Evolutionary conservation across 345 rosid genomes (phyloP).

Genomic region (Lepidium africanum): DNA sequence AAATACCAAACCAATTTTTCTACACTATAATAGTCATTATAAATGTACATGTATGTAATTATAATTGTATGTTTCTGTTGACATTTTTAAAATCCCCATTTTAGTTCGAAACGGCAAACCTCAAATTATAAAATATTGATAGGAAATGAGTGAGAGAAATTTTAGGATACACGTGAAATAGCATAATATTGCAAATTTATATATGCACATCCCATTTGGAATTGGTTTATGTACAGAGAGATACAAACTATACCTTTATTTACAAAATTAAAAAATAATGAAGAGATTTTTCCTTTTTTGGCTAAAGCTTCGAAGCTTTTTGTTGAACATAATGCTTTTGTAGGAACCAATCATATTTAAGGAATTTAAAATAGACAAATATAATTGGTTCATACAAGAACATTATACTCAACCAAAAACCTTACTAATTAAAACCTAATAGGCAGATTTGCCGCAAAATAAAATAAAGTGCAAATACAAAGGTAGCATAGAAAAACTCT

Average conservation of each 20-base stretch:
- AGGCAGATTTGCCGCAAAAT: background rate
- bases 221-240: background rate
- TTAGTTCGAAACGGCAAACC: too few relatives aligned
- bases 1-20: constrained; percentile 2
- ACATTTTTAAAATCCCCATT: background rate
- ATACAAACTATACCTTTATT: background rate
- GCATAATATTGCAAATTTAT: background rate
- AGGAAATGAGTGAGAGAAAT: background rate
- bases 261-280: background rate
- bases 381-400: too few relatives aligned
- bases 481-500: background rate
- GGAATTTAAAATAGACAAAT: too few relatives aligned
- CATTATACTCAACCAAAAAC: too few relatives aligned
- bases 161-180: background rate
- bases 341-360: too few relatives aligned
- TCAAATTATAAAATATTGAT: background rate
- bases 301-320: too few relatives aligned
- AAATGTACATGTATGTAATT: background rate
- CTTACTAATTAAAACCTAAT: too few relatives aligned
- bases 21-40: background rate
- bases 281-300: constrained; percentile 2
- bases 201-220: background rate
- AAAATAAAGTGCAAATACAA: constrained; percentile 3
- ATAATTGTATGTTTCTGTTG: background rate
- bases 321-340: too few relatives aligned